Evolutionary conservation across 1,139 yeast genomes (phyloP), one percentile per base, ranked within the genome.

Genomic region (Nadsonia starkeyi-henricii): DNA sequence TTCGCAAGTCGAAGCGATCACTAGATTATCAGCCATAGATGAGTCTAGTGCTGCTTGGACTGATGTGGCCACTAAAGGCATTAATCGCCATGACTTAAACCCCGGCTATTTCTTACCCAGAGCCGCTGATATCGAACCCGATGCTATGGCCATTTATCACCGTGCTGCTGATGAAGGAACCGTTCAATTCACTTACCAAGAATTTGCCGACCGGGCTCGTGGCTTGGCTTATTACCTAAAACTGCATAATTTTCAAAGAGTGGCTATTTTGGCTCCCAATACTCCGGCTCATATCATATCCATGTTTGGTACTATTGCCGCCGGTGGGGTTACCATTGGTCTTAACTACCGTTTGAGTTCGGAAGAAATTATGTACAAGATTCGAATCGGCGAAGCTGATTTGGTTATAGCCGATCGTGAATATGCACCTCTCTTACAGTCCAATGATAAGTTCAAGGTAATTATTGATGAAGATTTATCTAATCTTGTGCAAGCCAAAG

Each of bases 241-340:
- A 48, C 45, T 51, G 44, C 51, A 57, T 28, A 57, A 59, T 42
- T 58, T 54, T 48, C 57, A 57, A 52, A 55, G 64, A 26, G 58
- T 66, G 18, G 69, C 68, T 12, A 58, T 66, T 33, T 53, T 66
- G 39, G 65, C 62, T 3, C 62, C 68, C 20, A 66, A 65, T 54
- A 66, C 69, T 13, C 70, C 69, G 1, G 67, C 68, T 48, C 66
- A 64, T 47, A 57, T 66, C 36, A 69, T 64, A 49, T 57, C 66
- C 21, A 55, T 65, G 57, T 65, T 56, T 53, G 70, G 65, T 1
- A 62, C 62, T 21, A 58, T 59, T 8, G 67, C 66, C 3, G 53
- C 66, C 2, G 68, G 68, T 3, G 65, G 64, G 2, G 57, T 63
- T 42, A 59, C 62, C 42, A 59, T 64, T 55, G 67, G 68, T 9